A percentile compares a stretch with the other conserved stretches of the same genome.
Evolutionary conservation across 2,329 filamentous ascomycete species (phyloP).

Genomic region (Neocatenulostroma microsporum): DNA sequence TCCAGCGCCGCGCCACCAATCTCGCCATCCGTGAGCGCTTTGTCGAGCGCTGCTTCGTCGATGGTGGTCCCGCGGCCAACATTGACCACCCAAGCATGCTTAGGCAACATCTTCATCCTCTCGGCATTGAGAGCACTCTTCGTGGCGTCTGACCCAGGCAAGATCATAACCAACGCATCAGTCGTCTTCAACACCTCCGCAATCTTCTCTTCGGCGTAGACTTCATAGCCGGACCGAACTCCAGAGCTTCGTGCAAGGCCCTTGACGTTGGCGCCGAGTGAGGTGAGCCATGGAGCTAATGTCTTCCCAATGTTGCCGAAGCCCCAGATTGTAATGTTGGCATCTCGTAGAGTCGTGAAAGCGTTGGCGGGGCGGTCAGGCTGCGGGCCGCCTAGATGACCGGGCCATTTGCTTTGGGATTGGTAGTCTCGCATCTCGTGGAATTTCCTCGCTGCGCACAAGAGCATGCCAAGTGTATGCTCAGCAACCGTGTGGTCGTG

Average conservation of each 20-base stretch:
- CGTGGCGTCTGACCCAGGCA: conserved; percentile 52
- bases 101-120: conserved; percentile 46
- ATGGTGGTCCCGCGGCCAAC: conserved; percentile 60
- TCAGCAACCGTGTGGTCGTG: conserved; percentile 60
- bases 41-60: conserved; percentile 42
- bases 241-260: conserved; percentile 52
- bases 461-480: conserved; percentile 53
- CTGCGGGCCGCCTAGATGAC: conserved; percentile 54
- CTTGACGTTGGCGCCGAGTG: conserved; percentile 50
- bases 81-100: conserved; percentile 61
- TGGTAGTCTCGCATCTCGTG: conserved; percentile 58
- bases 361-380: conserved; percentile 49
- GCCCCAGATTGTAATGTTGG: conserved; percentile 55
- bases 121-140: conserved; percentile 49
- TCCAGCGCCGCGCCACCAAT: conserved; percentile 47
- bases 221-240: conserved; percentile 52
- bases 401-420: conserved; percentile 50
- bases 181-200: conserved; percentile 48
- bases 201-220: conserved; percentile 49
- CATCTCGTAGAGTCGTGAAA: conserved; percentile 54
- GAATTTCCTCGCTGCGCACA: conserved; percentile 50
- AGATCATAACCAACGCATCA: conserved; percentile 61
- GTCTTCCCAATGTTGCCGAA: conserved; percentile 60
- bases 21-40: conserved; percentile 37
- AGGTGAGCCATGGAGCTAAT: conserved; percentile 48